A percentile compares a stretch with the other conserved stretches of the same genome.
These are phyloP conservation scores for Sequoiadendron giganteum DNA, from an alignment of 75 land plant genomes.

Conservation along the genomic window DNA sequence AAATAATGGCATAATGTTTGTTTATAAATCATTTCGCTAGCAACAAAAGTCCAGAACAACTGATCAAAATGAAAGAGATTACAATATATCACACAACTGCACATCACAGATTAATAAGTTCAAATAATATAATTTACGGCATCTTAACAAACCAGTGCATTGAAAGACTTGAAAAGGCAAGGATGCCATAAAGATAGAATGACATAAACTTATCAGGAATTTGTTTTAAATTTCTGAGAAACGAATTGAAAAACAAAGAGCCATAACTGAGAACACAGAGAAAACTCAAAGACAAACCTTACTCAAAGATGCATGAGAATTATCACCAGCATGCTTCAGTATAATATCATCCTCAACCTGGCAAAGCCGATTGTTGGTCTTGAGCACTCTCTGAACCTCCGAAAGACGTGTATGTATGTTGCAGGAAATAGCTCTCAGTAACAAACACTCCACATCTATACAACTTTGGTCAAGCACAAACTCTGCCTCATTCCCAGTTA, in stretches of 20 bases:
- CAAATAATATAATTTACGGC: not conserved
- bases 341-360: slow-evolving; percentile 59
- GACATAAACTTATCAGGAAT: not conserved
- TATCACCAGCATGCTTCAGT: slow-evolving; percentile 39
- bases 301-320: slow-evolving; percentile 19
- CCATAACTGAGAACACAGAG: not conserved
- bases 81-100: not conserved
- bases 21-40: not conserved
- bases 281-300: slow-evolving; percentile 31
- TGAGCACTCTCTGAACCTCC: slow-evolving; percentile 76
- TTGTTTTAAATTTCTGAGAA: not conserved
- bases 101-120: not conserved
- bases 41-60: not conserved
- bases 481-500: slow-evolving; percentile 78
- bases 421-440: slow-evolving; percentile 78
- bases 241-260: not conserved
- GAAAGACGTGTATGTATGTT: slow-evolving; percentile 85
- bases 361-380: slow-evolving; percentile 56
- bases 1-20: not conserved
- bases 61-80: not conserved
- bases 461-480: slow-evolving; percentile 78
- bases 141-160: not conserved
- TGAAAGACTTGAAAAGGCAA: not conserved
- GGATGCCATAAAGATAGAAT: not conserved
- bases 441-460: slow-evolving; percentile 87